Base-by-base conservation (phyloP, 2,329 filamentous ascomycete species). In the Huntiella omanensis region DNA sequence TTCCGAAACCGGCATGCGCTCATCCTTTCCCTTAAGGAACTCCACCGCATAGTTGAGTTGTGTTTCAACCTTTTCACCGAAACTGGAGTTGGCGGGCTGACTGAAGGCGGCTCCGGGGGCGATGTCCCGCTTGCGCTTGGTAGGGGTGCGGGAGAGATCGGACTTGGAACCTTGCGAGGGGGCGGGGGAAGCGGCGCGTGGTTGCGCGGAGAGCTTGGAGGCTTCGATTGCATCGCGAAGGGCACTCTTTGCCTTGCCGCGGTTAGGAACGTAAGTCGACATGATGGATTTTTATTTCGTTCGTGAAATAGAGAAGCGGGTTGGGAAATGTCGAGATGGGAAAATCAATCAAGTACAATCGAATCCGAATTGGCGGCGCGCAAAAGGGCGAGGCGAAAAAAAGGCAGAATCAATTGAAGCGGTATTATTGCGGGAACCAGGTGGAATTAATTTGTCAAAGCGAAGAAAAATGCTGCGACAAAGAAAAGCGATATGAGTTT, bases 11-110 rank as follows among this genome's bases (percentile, higher is more conserved):
- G 71, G 73, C 58, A 86, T 74, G 47, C 80, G 65, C 49, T 74
- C 73, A 59, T 79, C 78, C 58, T 79, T 75, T 52, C 75, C 75
- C 63, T 80, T 80, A 50, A 94, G 75, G 59, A 85, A 83, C 52
- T 87, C 77, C 58, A 93, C 78, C 15, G 85, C 84, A 63, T 86
- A 94, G 49, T 81, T 75, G 58, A 95, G 79, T 60, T 93, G 83
- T 10, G 86, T 92, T 66, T 85, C 79, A 59, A 91, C 77, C 60
- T 88, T 80, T 50, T 71, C 71, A 53, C 86, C 85, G 45, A 79
- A 83, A 57, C 79, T 80, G 12, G 77, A 83, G 56, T 80, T 77
- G 52, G 73, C 71, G 15, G 83, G 83, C 63, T 87, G 83, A 47
- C 83, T 87, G 63, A 78, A 88, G 45, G 83, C 68, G 10, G 70